Conservation (phyloP, 805 yeast species). For the Pichia paraexigua region DNA sequence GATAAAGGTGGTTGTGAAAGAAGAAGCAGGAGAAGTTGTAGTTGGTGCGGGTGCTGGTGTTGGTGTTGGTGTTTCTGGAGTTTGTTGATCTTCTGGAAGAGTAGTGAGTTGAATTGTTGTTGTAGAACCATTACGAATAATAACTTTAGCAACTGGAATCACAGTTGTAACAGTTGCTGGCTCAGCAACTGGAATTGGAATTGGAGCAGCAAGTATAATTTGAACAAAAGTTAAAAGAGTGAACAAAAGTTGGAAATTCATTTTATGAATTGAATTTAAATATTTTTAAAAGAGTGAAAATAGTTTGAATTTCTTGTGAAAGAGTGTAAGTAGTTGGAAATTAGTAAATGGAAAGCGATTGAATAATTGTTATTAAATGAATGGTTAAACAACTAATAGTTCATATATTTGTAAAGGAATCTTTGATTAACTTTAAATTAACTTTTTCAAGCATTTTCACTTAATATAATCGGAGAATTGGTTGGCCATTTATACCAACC, state of each 20-base stretch:
- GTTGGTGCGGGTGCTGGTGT: neutral
- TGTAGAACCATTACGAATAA: constrained; percentile 19
- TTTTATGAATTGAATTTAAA: neutral
- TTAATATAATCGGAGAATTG: neutral
- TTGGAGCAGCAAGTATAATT: neutral
- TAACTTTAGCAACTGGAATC: constrained; percentile 24
- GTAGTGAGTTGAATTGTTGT: constrained; percentile 3
- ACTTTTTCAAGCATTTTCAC: neutral
- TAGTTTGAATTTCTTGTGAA: constrained; percentile 1
- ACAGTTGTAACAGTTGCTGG: constrained; percentile 1
- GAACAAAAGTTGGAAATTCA: constrained; percentile 6
- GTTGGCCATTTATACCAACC: neutral
- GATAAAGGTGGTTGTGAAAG: constrained; percentile 8
- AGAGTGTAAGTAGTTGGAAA: constrained; percentile 2
- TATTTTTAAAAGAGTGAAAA: neutral
- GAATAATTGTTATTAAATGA: neutral
- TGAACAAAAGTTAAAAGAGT: constrained; percentile 2
- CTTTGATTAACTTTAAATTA: too few relatives aligned
- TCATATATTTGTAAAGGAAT: neutral
- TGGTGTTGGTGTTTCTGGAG: neutral
- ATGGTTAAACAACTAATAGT: neutral
- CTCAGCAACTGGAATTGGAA: constrained; percentile 12
- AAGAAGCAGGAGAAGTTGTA: neutral
- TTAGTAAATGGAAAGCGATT: neutral
- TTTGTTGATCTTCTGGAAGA: neutral